Conservation (phyloP, 1,284 basidiomycete genomes). For the Papiliotrema fonsecae region DNA sequence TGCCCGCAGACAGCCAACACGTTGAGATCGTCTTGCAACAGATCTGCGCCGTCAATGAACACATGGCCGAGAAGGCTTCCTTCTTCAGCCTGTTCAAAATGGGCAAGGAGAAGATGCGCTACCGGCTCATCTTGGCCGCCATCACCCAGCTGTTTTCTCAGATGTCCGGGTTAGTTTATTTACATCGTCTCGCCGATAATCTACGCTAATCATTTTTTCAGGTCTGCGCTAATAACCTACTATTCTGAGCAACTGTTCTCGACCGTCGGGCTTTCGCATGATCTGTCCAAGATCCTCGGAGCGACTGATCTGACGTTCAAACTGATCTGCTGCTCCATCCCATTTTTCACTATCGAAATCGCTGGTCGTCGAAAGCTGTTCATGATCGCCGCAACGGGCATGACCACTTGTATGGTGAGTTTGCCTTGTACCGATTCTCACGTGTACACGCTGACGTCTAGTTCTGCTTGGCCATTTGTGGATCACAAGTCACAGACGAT, state of each 20-base stretch:
- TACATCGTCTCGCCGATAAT: no score
- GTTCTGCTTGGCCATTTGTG: conserved; percentile 30
- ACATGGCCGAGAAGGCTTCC: conserved; percentile 13
- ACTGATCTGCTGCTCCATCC: conserved; percentile 24
- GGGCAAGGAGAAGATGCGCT: conserved; percentile 47
- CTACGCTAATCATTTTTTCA: no score
- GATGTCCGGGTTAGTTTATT: conserved; percentile 35
- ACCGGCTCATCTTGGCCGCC: conserved; percentile 44
- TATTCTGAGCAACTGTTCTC: conserved; percentile 26
- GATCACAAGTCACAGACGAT: conserved; percentile 22
- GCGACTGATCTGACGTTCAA: conserved; percentile 27
- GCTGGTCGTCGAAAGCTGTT: conserved; percentile 34
- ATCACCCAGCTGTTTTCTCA: conserved; percentile 43
- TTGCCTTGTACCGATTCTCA: not conserved
- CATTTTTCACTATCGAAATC: conserved; percentile 28
- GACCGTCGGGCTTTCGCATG: conserved; percentile 22
- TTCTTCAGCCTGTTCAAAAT: conserved; percentile 35
- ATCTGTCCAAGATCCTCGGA: conserved; percentile 26
- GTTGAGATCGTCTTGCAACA: conserved; percentile 12
- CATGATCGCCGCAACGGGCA: conserved; percentile 31
- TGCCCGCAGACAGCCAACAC: conserved; percentile 14
- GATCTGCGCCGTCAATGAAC: conserved; percentile 20
- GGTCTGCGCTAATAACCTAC: conserved; percentile 27
- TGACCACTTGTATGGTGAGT: conserved; percentile 29
- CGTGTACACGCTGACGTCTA: not conserved